Base-by-base conservation (phyloP, 1,284 basidiomycete genomes). In the Fomitiporia mediterranea region DNA sequence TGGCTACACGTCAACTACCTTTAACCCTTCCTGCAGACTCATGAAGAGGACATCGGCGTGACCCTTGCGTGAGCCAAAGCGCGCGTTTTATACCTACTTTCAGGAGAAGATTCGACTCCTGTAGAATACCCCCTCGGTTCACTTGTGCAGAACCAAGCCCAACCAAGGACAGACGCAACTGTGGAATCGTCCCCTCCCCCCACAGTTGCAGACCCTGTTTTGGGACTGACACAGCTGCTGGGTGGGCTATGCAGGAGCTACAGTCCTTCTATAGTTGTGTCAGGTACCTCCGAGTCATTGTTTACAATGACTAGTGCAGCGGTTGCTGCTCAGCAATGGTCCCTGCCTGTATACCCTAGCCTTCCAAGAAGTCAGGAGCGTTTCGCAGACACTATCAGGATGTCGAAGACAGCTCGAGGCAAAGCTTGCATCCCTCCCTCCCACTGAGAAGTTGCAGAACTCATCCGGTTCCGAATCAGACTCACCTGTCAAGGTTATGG, bases 31-130 rank as follows among this genome's bases (percentile, higher is more conserved):
- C 82, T 95, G 64, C 76, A 78, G 57, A 68, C 75, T 8, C 88
- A 94, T 67, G 91, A 94, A 71, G 65, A 73, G 4, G 81, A 89
- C 65, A 94, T 95, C 67, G 92, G 94, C 68, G 77, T 78, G n/a
- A 74, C 82, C 0, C 75, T 93, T 49, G 81, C 83, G 17, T 77
- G 79, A 59, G 68, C 82, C 63, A 82, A 84, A 65, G 72, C 72
- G 15, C 74, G 75, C 48, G 70, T 79, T 21, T n/a, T 88, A 83
- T 67, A 67, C 74, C 15, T 89, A 84, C 65, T 52, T 90, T n/a
- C 86, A 88, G 63, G 77, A 79, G 47, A 77, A 80, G 13, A 64
- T 85, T 19, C 75, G 81, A 55, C 74, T 76, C 4, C 60, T 87
- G 3, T 89, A 87, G 86, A 81, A 78, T 50, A 74, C 80, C 38